phyloP scores from a whole-genome alignment of 2,329 filamentous ascomycete species.

The Coleophoma crateriformis region DNA sequence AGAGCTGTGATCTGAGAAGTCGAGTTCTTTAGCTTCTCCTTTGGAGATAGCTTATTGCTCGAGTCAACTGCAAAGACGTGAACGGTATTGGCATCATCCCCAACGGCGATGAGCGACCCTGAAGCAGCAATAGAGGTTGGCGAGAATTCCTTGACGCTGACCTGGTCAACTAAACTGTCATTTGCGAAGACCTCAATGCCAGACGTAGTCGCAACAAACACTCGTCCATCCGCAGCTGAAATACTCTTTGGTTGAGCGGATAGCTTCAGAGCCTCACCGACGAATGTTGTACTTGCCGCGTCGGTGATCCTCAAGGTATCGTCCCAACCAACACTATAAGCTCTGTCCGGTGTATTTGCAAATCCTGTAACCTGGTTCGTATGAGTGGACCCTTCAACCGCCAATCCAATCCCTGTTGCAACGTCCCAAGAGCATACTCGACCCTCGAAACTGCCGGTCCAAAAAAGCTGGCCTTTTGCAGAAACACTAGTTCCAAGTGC shows the following conservation, averaged over 20 bases:
- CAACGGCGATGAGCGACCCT: constrained; percentile 66
- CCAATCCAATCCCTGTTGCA: constrained; percentile 58
- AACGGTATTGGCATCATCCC: constrained; percentile 67
- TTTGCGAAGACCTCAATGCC: constrained; percentile 55
- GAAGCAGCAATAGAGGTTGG: constrained; percentile 69
- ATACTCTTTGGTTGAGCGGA: constrained; percentile 77
- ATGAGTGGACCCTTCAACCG: constrained; percentile 75
- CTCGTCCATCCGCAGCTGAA: constrained; percentile 42
- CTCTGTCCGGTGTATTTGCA: constrained; percentile 51
- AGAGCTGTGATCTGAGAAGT: constrained; percentile 71
- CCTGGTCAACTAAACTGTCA: constrained; percentile 53
- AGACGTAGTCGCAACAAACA: constrained; percentile 45
- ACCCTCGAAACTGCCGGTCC: constrained; percentile 90
- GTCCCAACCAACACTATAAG: constrained; percentile 93
- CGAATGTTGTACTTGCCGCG: constrained; percentile 67
- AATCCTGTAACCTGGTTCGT: constrained; percentile 83
- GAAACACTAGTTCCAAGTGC: constrained; percentile 55
- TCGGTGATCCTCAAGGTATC: constrained; percentile 81
- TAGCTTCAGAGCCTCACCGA: constrained; percentile 62
- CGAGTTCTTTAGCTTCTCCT: constrained; percentile 52
- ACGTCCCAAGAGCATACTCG: constrained; percentile 81
- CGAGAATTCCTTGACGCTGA: constrained; percentile 53
- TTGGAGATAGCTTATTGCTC: constrained; percentile 43
- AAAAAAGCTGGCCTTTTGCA: constrained; percentile 55
- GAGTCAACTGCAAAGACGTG: constrained; percentile 65